Base-by-base conservation (phyloP, 495 filamentous ascomycete genomes). In the Aspergillus coremiiformis region DNA sequence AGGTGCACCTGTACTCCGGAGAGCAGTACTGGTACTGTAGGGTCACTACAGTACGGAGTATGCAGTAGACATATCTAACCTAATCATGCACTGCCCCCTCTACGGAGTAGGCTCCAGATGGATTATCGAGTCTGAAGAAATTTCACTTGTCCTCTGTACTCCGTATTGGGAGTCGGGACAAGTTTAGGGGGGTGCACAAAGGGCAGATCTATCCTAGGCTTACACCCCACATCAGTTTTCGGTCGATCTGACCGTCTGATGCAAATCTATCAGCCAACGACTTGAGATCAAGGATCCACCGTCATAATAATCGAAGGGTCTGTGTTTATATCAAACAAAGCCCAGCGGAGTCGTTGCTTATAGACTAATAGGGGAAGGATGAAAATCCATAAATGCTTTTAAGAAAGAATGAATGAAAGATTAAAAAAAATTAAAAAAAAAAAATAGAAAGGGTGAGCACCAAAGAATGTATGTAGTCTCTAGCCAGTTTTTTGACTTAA, bases 191-290 rank as follows among this genome's bases (percentile, higher is more conserved):
- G 44, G 8, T 23, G 32, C 14, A 19, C 29, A 41, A 24, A 30
- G 46, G 37, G 56, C 56, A 51, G 56, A 58, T 58, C 56, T 33
- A 26, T 22, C 44, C 46, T 55, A 32, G 39, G 23, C 35, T 47
- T 44, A n/a, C 39, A 54, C 58, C 37, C 58, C 58, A 61, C 58
- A 51, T n/a, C 44, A 35, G 53, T 54, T 61, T 44, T 21, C 27
- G 51, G 54, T 45, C 39, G 57, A 59, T 59, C 57, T 49, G 50
- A 35, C 50, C 43, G 27, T 24, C 29, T 37, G 49, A 46, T 48
- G 44, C 42, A 39, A 47, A 27, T 44, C 51, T 33, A 37, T 58
- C 44, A 54, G n/a, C 51, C 8, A 21, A 10, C 37, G 39, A 46
- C 49, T 49, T 19, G 6, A 22, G 12, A n/a, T 9, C 20, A 17